Conservation (phyloP, 2,329 filamentous ascomycete species). For the Basipetospora chlamydospora region DNA sequence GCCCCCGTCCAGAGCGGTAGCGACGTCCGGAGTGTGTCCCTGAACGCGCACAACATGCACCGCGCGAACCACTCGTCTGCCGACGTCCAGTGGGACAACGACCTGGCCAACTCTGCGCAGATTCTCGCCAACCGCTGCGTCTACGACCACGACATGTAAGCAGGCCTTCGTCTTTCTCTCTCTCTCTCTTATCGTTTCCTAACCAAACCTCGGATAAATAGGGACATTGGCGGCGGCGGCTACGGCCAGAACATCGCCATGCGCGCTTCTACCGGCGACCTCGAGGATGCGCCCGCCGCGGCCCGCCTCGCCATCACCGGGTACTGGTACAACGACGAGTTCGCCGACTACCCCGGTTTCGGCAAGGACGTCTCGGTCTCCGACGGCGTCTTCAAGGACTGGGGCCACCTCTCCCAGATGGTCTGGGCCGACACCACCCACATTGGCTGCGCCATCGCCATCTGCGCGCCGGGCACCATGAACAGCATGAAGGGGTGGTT, state of each 20-base stretch:
- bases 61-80: constrained; percentile 65
- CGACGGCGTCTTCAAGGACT: constrained; percentile 48
- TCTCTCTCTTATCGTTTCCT: not conserved
- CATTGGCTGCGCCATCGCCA: constrained; percentile 49
- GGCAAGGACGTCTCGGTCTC: constrained; percentile 43
- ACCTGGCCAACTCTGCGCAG: constrained; percentile 48
- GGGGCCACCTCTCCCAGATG: constrained; percentile 40
- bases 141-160: constrained; percentile 66
- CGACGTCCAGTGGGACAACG: constrained; percentile 49
- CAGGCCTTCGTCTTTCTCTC: constrained; percentile 10
- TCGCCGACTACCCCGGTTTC: constrained; percentile 43
- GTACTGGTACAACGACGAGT: constrained; percentile 80
- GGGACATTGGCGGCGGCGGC: constrained; percentile 40
- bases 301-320: constrained; percentile 59
- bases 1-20: constrained; percentile 10
- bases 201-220: constrained; percentile 15
- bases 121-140: constrained; percentile 51
- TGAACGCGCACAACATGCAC: constrained; percentile 75
- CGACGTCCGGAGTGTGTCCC: constrained; percentile 18
- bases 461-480: constrained; percentile 42
- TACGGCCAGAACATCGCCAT: constrained; percentile 93
- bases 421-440: constrained; percentile 24
- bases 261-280: constrained; percentile 26
- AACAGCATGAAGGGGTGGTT: constrained; percentile 43
- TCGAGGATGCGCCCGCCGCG: constrained; percentile 15